phyloP scores from a whole-genome alignment of 73 alveolate species.

The Tetrahymena thermophila region DNA sequence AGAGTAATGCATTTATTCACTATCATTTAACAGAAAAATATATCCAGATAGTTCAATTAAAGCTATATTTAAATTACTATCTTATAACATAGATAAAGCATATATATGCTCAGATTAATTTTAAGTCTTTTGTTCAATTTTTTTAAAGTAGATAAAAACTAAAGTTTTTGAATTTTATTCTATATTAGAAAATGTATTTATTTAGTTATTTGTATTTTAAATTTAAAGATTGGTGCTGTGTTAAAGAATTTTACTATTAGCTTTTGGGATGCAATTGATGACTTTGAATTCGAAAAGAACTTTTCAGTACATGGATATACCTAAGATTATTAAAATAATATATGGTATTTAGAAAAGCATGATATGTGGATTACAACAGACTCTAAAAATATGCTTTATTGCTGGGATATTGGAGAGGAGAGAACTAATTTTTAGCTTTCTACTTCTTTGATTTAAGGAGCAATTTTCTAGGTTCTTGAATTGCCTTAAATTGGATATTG shows the following conservation, averaged over 20 bases:
- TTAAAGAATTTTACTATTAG: conserved; percentile 12
- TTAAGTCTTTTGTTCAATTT: no score
- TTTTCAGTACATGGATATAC: conserved; percentile 23
- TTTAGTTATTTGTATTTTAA: background rate
- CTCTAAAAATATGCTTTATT: conserved; percentile 8
- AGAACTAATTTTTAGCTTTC: background rate
- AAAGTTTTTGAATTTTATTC: no score
- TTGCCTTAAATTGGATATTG: conserved; percentile 21
- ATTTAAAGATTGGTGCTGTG: conserved; percentile 18
- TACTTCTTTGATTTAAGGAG: conserved; percentile 3
- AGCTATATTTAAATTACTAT: no score
- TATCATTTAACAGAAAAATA: background rate
- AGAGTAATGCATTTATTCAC: background rate
- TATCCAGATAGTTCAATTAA: background rate
- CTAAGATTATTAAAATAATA: conserved; percentile 18
- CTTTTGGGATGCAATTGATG: conserved; percentile 14
- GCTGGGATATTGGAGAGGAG: conserved; percentile 23
- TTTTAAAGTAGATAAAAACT: no score
- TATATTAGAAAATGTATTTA: no score
- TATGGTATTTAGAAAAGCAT: conserved; percentile 37
- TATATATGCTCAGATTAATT: no score
- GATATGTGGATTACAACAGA: conserved; percentile 44
- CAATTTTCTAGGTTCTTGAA: conserved; percentile 21
- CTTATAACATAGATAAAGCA: no score
- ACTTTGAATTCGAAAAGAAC: background rate